Evolutionary conservation across 345 rosid genomes (phyloP), one percentile per base, ranked within the genome.

Genomic region (Salix caprea): DNA sequence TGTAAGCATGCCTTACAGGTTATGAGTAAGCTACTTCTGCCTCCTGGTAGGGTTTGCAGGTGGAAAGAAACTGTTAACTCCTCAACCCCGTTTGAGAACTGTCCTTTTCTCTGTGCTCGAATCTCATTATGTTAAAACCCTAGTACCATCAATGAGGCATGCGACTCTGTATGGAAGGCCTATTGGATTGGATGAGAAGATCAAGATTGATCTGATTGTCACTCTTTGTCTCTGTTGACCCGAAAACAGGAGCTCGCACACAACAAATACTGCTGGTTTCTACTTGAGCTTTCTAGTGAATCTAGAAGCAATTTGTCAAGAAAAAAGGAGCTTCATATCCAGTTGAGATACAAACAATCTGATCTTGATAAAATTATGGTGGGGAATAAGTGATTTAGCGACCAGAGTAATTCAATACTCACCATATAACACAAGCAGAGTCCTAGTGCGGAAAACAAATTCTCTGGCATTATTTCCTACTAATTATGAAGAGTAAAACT

Each of bases 91-190:
- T 28, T 72, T 92, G 80, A 90, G 97, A 77, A 94, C 95, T 6
- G 97, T 97, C 54, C 91, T 94, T 83, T 94, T 92, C 88, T 92
- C 97, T 32, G 81, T 91, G 58, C 81, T 94, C 12, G 92, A 92
- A 61, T 81, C 89, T 7, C 65, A 78, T 81, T 34, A 74, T 84
- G 86, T 67, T 92, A 72, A 81, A 74, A 34, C 75, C 87, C 87
- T 3, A 81, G 83, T 26, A 86, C 83, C 69, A 84, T 90, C 79
- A 79, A 66, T 9, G 95, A 92, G 81, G 97, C 95, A 42, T 92
- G 97, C 72, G 85, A 92, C 37, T 89, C 97, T 74, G 90, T 88
- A 92, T 75, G 98, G 97, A 69, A 94, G 84, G 80, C 89, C 91
- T 0, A 91, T 92, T 75, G 87, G 95, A 72, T 84, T 91, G 76